Base-by-base conservation (phyloP, 2,329 filamentous ascomycete genomes). In the Zasmidium angulare region DNA sequence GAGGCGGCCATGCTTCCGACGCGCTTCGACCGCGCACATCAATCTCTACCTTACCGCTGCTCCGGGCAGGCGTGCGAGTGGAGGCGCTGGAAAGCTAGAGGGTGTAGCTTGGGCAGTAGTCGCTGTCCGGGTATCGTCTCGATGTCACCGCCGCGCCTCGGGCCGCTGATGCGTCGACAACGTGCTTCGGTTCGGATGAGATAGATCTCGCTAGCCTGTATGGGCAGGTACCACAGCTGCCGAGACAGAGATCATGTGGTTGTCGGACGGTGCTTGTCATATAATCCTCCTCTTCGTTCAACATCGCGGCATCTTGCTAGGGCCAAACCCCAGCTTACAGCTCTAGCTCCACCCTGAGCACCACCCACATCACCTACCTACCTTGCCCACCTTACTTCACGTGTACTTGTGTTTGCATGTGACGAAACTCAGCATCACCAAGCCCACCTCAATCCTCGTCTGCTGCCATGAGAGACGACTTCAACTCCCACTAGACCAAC, bases 1-100 rank as follows among this genome's bases (percentile, higher is more conserved):
- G 73, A 64, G 21, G 50, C 23, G 7, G 51, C 21, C 51, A 53
- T 53, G 21, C 31, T 46, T 53, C 31, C 23, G 36, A 4, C 36
- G 36, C 7, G 12, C n/a, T 43, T 14, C 6, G 9, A 19, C 11
- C n/a, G 36, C 36, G 36, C 36, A 19, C 9, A 19, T 43, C 14
- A 17, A 43, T 17, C 6, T 14, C n/a, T 10, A 19, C 31, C 50
- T 20, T 43, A 43, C 51, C 51, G 51, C 31, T 53, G 31, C 40
- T 26, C 51, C 51, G 51, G 50, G 20, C 50, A 52, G 50, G 50
- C 50, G 36, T 29, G 36, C 36, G 43, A 26, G 51, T 53, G 51
- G 51, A 53, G 51, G 21, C 7, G 31, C 19, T 17, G 17, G 36
- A 40, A 24, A 40, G 50, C 50, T 52, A 52, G 36, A 43, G 17